Percentiles rank a stretch among this genome's conserved stretches.
Evolutionary conservation across 1,284 basidiomycete genomes (phyloP).

Genomic region (Cryptococcus maquisensis): DNA sequence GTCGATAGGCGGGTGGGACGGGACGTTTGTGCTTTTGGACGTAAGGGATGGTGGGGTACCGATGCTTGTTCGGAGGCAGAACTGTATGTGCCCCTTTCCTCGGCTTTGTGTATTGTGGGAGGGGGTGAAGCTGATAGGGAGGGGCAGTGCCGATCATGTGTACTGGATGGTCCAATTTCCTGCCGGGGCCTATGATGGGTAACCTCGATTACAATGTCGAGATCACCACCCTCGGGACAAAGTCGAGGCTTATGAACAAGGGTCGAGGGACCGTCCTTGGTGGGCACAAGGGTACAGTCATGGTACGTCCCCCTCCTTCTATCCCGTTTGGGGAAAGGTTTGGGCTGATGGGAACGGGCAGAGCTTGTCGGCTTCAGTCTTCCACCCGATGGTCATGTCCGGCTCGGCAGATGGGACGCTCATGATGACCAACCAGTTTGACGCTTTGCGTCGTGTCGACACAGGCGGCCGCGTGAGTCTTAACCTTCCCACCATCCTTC

Average conservation of each 20-base stretch:
- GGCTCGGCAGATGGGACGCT: slow-evolving; percentile 75
- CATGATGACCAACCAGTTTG: slow-evolving; percentile 27
- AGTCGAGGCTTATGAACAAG: not conserved
- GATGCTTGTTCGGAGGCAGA: not conserved
- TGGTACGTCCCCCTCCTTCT: not conserved
- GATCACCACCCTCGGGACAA: not conserved
- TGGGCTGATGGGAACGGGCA: slow-evolving; percentile 38
- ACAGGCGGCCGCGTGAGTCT: not conserved
- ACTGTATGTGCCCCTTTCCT: not conserved
- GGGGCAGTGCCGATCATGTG: slow-evolving; percentile 32
- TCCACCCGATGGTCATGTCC: slow-evolving; percentile 76
- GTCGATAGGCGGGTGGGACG: slow-evolving; percentile 31
- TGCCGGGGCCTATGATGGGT: not conserved
- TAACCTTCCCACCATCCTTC: not conserved
- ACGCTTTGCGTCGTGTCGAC: not conserved
- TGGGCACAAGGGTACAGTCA: not conserved
- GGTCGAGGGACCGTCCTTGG: not conserved
- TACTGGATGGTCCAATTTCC: slow-evolving; percentile 23
- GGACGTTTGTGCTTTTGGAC: slow-evolving; percentile 28
- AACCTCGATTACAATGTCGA: not conserved
- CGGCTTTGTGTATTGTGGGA: too few species aligned
- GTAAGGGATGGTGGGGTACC: slow-evolving; percentile 25
- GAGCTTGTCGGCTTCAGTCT: slow-evolving; percentile 71
- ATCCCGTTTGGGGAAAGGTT: not conserved
- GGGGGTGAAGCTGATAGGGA: too few species aligned